Evolutionary conservation across 1,139 yeast genomes (phyloP).

Genomic region (Suhomyces maxii): DNA sequence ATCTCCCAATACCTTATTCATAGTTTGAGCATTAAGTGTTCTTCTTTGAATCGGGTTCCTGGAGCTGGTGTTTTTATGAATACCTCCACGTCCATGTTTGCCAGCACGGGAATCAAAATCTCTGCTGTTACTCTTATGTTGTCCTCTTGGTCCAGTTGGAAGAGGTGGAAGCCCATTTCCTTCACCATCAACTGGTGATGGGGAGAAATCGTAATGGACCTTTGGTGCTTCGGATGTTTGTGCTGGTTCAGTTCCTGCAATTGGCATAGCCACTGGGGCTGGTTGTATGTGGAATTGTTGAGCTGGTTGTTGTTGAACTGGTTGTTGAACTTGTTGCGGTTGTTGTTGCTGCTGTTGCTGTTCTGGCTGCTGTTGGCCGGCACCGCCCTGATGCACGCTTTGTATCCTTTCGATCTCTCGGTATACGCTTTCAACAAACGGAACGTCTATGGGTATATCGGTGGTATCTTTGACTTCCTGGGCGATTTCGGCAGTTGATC

Average conservation of each 20-base stretch:
- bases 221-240: background rate
- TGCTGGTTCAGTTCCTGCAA: background rate
- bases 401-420: conserved; percentile 50
- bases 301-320: conserved; percentile 8
- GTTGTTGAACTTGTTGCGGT: conserved; percentile 7
- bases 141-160: conserved; percentile 17
- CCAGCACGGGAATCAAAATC: conserved; percentile 6
- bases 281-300: conserved; percentile 2
- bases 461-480: conserved; percentile 65
- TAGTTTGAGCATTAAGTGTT: conserved; percentile 38
- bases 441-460: conserved; percentile 59
- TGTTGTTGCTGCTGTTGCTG: conserved; percentile 2
- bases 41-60: conserved; percentile 12
- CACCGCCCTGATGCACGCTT: conserved; percentile 10
- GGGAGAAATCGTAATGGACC: background rate
- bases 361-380: conserved; percentile 12
- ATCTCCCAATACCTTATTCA: conserved; percentile 43
- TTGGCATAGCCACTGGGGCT: background rate
- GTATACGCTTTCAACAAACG: conserved; percentile 53
- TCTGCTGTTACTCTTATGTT: conserved; percentile 11
- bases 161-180: conserved; percentile 2
- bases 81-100: conserved; percentile 15
- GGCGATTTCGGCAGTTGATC: conserved; percentile 62
- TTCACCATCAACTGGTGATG: background rate
- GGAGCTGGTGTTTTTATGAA: conserved; percentile 8